Evolutionary conservation across 768 basidiomycete species (phyloP).

Genomic region (Russula compacta): DNA sequence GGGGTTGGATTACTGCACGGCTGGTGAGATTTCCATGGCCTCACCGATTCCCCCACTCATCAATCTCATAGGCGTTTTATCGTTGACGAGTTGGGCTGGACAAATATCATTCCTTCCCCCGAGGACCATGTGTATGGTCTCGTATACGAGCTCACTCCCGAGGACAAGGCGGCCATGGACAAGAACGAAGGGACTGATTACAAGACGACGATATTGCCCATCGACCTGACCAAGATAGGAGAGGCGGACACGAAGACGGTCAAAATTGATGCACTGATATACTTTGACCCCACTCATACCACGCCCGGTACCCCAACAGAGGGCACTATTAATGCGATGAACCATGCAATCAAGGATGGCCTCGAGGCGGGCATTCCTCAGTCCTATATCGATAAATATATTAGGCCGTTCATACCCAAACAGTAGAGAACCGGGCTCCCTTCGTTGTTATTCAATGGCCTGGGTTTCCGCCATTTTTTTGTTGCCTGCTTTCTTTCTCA

Average conservation of each 20-base stretch:
- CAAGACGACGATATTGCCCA: background rate
- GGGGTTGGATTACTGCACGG: background rate
- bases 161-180: constrained; percentile 7
- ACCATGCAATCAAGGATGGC: constrained; percentile 6
- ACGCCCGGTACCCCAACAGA: constrained; percentile 1
- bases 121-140: constrained; percentile 8
- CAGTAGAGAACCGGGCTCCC: background rate
- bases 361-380: constrained; percentile 1
- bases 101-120: constrained; percentile 4
- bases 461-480: too few relatives aligned
- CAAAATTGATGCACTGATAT: constrained; percentile 2
- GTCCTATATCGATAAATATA: constrained; percentile 9
- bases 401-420: constrained; percentile 15
- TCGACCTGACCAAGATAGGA: background rate
- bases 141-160: constrained; percentile 4
- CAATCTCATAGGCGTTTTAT: constrained; percentile 9
- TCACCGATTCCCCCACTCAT: background rate
- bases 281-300: constrained; percentile 1
- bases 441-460: background rate
- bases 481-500: too few relatives aligned
- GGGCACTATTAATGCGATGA: constrained; percentile 15
- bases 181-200: background rate
- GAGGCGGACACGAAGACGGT: background rate
- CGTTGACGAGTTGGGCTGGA: constrained; percentile 4
- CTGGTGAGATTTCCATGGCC: background rate